These are phyloP conservation scores for Ustilago trichophora DNA, from an alignment of 1,284 basidiomycete species.

Conservation along the genomic window DNA sequence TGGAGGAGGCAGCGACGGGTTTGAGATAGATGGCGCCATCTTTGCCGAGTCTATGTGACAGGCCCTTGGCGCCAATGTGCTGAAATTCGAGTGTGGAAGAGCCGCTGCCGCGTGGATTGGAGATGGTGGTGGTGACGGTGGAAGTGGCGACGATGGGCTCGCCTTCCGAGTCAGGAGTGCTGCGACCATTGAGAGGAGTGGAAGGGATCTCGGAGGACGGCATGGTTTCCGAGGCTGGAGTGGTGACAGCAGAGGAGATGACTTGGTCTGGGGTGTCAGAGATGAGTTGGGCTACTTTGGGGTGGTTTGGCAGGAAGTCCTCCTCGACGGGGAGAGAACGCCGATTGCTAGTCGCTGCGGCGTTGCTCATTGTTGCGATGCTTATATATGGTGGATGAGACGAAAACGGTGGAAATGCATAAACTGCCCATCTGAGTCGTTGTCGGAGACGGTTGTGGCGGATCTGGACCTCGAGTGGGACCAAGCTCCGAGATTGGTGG, in stretches of 20 bases:
- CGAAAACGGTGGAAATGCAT: too few species aligned
- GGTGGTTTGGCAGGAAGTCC: constrained; percentile 25
- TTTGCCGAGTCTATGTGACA: constrained; percentile 46
- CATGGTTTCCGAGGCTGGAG: constrained; percentile 25
- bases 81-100: constrained; percentile 39
- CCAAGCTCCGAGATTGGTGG: neutral
- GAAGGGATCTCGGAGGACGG: constrained; percentile 22
- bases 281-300: constrained; percentile 19
- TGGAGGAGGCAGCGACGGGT: constrained; percentile 38
- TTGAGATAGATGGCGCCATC: constrained; percentile 52
- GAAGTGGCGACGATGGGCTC: constrained; percentile 40
- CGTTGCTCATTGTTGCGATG: constrained; percentile 20
- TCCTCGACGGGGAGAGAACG: constrained; percentile 18
- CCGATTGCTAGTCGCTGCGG: neutral
- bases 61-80: constrained; percentile 47
- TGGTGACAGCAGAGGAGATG: constrained; percentile 12
- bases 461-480: too few species aligned
- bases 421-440: too few species aligned
- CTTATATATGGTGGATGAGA: neutral
- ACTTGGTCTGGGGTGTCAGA: constrained; percentile 10
- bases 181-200: constrained; percentile 13
- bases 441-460: too few species aligned
- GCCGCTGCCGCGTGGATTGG: constrained; percentile 24
- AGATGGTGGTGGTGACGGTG: constrained; percentile 49
- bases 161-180: constrained; percentile 35